Base-by-base conservation (phyloP, 495 filamentous ascomycete genomes). In the Aspergillus coremiiformis region DNA sequence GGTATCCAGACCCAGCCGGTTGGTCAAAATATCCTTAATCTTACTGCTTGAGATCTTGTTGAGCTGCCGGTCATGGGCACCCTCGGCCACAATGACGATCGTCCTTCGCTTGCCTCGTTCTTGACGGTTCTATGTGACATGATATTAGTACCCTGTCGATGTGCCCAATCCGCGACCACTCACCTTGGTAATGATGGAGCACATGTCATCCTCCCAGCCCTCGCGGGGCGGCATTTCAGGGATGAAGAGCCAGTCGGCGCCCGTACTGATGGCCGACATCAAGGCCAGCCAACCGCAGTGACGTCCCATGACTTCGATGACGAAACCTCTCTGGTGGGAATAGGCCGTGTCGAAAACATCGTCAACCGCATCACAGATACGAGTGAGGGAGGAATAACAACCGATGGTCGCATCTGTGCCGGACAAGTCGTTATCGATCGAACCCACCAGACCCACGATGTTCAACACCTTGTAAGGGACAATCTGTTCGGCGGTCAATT, bases 241-340 rank as follows among this genome's bases (percentile, higher is more conserved):
- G 43, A 97, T 86, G 68, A 99, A 95, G 41, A 97, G 78, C 71
- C 94, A 99, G 69, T 99, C 94, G 5, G 94, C 92, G 23, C 93
- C 94, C 3, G 89, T 95, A 52, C 88, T 90, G 46, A 97, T 89
- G 52, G 90, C 93, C 11, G 94, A 86, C 90, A 96, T 96, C 41
- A 99, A 75, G 39, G 93, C 94, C 45, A 99, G 74, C 94, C 94
- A 99, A 35, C 94, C 94, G 62, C 94, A 99, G 70, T 97, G 92
- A 50, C 94, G 81, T n/a, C 94, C 94, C 94, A 99, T 99, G 43
- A 97, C 94, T 66, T 97, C 94, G 59, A 99, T 85, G 24, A 99
- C 92, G 67, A 99, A 99, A 33, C 94, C 94, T 57, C 94, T 77
- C 50, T 95, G 95, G 70, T 97, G 94, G n/a, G 89, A 95, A 32